These are phyloP conservation scores for Anisodus acutangulus DNA, from an alignment of 257 asterid species.

Conservation along the genomic window DNA sequence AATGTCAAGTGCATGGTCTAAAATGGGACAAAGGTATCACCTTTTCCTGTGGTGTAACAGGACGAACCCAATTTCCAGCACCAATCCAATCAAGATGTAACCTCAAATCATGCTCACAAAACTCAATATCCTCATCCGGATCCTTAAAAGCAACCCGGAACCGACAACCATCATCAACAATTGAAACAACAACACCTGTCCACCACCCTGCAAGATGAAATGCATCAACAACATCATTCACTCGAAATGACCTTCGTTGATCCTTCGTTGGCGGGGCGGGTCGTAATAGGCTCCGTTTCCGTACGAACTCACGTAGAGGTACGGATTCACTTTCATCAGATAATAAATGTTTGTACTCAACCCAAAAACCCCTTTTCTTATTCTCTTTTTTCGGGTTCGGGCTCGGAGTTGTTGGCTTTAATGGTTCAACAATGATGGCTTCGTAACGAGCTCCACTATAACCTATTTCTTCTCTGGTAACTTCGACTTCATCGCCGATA, in stretches of 20 bases:
- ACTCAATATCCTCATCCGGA: conserved; percentile 21
- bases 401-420: neutral
- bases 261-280: neutral
- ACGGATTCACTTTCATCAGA: neutral
- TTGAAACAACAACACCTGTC: conserved; percentile 1
- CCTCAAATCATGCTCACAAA: conserved; percentile 1
- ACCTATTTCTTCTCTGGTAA: conserved; percentile 7
- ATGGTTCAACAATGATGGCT: conserved; percentile 18
- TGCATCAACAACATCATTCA: conserved; percentile 22
- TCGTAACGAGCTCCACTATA: conserved; percentile 20
- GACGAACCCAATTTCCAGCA: no score
- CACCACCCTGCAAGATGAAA: conserved; percentile 27
- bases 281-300: neutral
- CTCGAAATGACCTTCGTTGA: neutral
- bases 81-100: neutral
- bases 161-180: neutral
- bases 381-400: neutral
- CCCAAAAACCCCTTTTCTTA: conserved; percentile 7
- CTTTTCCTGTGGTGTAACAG: no score
- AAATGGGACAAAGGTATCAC: no score
- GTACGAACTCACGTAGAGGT: neutral
- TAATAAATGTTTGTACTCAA: conserved; percentile 23
- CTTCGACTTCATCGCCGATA: conserved; percentile 20
- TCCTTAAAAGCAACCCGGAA: conserved; percentile 10
- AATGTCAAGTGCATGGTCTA: no score